Conservation (phyloP, 768 basidiomycete species). For the Mycena leptocephala region DNA sequence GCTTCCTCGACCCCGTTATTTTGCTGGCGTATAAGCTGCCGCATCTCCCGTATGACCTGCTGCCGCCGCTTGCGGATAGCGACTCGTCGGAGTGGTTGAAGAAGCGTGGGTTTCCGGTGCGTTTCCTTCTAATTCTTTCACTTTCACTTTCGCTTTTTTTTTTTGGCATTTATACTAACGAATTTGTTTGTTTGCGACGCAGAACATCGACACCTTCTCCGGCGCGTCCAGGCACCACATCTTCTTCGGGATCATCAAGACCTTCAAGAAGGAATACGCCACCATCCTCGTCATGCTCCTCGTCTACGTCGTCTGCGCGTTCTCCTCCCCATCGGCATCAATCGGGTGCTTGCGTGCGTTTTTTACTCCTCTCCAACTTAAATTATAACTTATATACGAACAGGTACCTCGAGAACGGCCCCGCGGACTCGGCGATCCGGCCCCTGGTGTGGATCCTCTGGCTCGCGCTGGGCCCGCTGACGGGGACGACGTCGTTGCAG, state of each 20-base stretch:
- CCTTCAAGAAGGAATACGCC: constrained; percentile 30
- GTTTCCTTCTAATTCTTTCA: no score
- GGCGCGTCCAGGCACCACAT: constrained; percentile 23
- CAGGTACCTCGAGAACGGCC: constrained; percentile 60
- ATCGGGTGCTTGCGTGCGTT: constrained; percentile 28
- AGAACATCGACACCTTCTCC: constrained; percentile 38
- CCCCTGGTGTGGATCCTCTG: constrained; percentile 69
- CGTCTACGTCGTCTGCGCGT: constrained; percentile 29
- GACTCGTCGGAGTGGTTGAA: constrained; percentile 29
- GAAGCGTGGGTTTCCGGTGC: constrained; percentile 30
- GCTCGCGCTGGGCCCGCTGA: constrained; percentile 55
- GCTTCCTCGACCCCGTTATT: constrained; percentile 71
- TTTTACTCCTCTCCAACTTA: neutral
- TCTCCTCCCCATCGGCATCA: constrained; percentile 35
- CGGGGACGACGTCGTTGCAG: constrained; percentile 55
- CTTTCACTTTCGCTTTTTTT: no score
- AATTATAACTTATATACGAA: no score
- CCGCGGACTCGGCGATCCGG: no score
- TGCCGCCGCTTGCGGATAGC: constrained; percentile 74
- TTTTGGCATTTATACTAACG: neutral
- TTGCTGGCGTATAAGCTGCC: constrained; percentile 57
- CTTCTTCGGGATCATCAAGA: constrained; percentile 36
- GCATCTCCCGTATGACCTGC: constrained; percentile 65
- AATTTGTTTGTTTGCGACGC: neutral
- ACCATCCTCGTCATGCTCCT: constrained; percentile 23